Base-by-base conservation (phyloP, 768 basidiomycete genomes). In the Termitomyces sp. region DNA sequence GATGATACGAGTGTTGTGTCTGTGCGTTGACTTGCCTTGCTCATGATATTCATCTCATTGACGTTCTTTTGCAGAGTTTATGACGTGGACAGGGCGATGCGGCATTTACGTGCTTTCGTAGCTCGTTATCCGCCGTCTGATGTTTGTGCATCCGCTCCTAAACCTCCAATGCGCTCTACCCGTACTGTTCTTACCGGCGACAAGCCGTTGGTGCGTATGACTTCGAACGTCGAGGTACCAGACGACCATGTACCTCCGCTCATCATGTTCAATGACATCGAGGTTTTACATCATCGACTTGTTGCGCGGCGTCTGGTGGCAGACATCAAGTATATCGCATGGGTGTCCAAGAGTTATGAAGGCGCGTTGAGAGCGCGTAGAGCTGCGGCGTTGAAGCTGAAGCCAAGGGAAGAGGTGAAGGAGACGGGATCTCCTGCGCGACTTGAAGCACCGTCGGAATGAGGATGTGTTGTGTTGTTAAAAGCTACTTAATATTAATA, bases 241-340 rank as follows among this genome's bases (percentile, higher is more conserved):
- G 94, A 97, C 65, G 87, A 92, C 62, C 66, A 78, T 23, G 86
- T 97, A 6, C 90, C 94, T 0, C 94, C 94, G 0, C 67, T 94
- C 41, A 63, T 96, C 21, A 78, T 82, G 12, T 96, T 94, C 66
- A 62, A 71, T 15, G 92, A 96, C 66, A 61, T 96, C n/a, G 86
- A 90, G 60, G 58, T 86, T 5, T 73, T 97, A 50, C 93, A 96
- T 67, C 81, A 91, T 56, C 76, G 86, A 28, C 70, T 94, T 30
- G 82, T 87, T 14, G 73, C 68, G 23, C 68, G 70, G 21, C 71
- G 68, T 35, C 69, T 71, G 54, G 56, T 37, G n/a, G 71, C 75
- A 40, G 82, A 83, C 17, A 73, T 94, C 28, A 79, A 74, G 7
- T 90, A 85, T 64, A 58, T 96, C 45, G 91, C 83, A 60, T 94